Base-by-base conservation (phyloP, 805 yeast genomes). In the Candida sphagnicola region DNA sequence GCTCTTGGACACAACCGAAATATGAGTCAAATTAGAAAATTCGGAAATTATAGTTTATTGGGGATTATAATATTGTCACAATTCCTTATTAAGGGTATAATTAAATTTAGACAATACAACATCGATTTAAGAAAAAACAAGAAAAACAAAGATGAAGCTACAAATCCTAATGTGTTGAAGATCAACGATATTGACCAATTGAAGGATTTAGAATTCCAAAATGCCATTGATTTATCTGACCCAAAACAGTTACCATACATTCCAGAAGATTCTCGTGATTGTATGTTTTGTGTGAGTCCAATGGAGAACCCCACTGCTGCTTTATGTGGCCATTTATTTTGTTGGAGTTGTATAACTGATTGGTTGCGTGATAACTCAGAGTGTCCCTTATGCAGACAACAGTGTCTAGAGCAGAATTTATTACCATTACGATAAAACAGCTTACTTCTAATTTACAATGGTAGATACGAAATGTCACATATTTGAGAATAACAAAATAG, bases 331-430 rank as follows among this genome's bases (percentile, higher is more conserved):
- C 99, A 91, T 57, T 41, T 87, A 12, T 91, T 86, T 58, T 91
- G 99, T 61, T 91, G 98, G 97, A 70, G 68, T 5, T 91, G 98
- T 57, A 79, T 89, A 4, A 71, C 80, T 5, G 95, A 85, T 49
- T 91, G 98, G 98, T 78, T 89, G 42, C 70, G 87, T 45, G 96
- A 89, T 47, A 73, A 75, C 37, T 82, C 88, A 0, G 96, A 89
- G 53, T 91, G 99, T 56, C 98, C 99, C 0, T 65, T 93, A 18
- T 93, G 98, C 54, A 62, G 98, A 38, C 93, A 83, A 46, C 71
- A 66, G 17, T 74, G 87, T 36, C 62, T 70, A 19, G 82, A 75
- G 49, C 82, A 80, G 56, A 76, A 79, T 44, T 54, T 87, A 37
- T 62, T 87, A 30, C 80, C 86, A 1, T 55, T 84, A 37, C 64